Evolutionary conservation across 352 stramenopile species (phyloP).

Genomic region (Pythium sukuiense): DNA sequence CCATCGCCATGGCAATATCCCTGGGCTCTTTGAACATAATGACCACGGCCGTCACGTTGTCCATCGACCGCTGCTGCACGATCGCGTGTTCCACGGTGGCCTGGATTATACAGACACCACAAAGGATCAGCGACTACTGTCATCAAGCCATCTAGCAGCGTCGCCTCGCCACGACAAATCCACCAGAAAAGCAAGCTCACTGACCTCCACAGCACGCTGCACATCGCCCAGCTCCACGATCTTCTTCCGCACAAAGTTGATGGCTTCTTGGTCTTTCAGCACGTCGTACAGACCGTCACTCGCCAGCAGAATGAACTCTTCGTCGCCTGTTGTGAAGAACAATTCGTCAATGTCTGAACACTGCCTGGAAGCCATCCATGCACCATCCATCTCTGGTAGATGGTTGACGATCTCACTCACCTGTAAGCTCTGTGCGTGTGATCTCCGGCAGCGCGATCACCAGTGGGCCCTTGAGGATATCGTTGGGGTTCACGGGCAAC

Average conservation of each 20-base stretch:
- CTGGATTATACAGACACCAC: slow-evolving; percentile 27
- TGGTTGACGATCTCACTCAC: slow-evolving; percentile 17
- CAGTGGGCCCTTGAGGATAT: slow-evolving; percentile 81
- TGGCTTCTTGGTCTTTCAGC: slow-evolving; percentile 79
- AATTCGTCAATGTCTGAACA: not conserved
- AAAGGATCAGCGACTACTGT: not conserved
- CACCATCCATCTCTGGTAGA: not conserved
- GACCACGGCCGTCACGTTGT: slow-evolving; percentile 86
- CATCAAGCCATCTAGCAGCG: not conserved
- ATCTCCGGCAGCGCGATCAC: slow-evolving; percentile 82
- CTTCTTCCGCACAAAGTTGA: slow-evolving; percentile 76
- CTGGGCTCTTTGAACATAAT: slow-evolving; percentile 80
- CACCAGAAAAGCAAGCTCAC: slow-evolving; percentile 2
- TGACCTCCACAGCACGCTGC: slow-evolving; percentile 75
- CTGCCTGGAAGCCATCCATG: not conserved
- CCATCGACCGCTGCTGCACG: slow-evolving; percentile 80
- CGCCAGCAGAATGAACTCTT: slow-evolving; percentile 79
- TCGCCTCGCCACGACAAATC: not conserved
- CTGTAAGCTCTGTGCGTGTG: slow-evolving; percentile 66
- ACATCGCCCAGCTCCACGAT: slow-evolving; percentile 69
- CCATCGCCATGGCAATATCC: slow-evolving; percentile 30
- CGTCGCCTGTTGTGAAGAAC: slow-evolving; percentile 37
- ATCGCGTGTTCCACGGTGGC: slow-evolving; percentile 79
- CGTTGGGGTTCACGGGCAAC: slow-evolving; percentile 77
- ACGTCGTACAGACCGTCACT: slow-evolving; percentile 86